Percentiles rank a stretch among this genome's conserved stretches.
Evolutionary conservation across 2,329 filamentous ascomycete species (phyloP).

Genomic region (Elsinoe batatas): DNA sequence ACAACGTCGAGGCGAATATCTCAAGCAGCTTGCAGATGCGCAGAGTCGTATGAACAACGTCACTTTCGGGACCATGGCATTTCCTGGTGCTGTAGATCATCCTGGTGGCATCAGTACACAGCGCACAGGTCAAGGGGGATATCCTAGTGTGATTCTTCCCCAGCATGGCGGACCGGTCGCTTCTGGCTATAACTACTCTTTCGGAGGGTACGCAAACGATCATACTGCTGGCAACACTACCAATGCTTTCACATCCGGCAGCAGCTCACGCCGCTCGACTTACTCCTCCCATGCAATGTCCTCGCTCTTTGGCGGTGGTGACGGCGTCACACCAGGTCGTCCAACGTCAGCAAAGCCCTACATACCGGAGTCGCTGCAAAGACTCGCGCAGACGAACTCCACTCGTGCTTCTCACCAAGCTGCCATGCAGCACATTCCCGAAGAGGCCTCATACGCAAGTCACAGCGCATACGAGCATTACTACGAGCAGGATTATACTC

Average conservation of each 20-base stretch:
- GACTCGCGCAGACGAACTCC: neutral
- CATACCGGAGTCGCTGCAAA: neutral
- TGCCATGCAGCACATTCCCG: neutral
- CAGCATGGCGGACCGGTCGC: neutral
- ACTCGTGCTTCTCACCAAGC: neutral
- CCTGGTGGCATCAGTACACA: neutral
- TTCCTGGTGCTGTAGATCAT: neutral
- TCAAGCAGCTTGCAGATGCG: neutral
- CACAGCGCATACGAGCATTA: neutral
- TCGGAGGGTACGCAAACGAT: neutral
- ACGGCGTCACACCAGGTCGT: neutral
- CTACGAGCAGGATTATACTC: neutral
- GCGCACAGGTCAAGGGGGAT: neutral
- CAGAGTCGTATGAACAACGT: neutral
- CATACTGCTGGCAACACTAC: neutral
- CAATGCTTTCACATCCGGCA: neutral
- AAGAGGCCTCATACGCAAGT: neutral
- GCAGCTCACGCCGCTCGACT: conserved; percentile 1
- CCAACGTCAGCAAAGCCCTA: neutral
- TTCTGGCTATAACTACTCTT: neutral
- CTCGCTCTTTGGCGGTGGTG: neutral
- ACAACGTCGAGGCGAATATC: neutral
- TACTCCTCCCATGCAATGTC: neutral
- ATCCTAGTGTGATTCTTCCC: neutral
- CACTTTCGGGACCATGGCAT: neutral